Conservation (phyloP, 345 rosid species). For the Diplotaxis tenuifolia region DNA sequence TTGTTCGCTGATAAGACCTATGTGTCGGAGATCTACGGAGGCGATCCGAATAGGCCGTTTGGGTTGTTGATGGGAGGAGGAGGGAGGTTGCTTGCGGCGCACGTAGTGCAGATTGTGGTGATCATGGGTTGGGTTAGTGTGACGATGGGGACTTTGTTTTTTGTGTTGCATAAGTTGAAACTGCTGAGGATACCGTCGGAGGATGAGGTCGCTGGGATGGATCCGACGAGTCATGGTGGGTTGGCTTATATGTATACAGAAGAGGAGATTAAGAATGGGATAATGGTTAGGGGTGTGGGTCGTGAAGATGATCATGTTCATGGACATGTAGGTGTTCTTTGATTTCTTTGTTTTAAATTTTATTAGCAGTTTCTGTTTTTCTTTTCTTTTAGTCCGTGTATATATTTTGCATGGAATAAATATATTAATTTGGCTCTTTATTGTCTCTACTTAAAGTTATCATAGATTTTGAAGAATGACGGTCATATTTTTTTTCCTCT, state of each 20-base stretch:
- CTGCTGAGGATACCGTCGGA: constrained; percentile 44
- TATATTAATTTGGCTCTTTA: neutral
- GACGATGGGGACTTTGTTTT: constrained; percentile 46
- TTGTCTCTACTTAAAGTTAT: neutral
- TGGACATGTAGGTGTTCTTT: neutral
- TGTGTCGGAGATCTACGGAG: constrained; percentile 36
- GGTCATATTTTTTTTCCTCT: no score
- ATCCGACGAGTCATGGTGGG: constrained; percentile 46
- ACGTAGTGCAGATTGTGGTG: constrained; percentile 41
- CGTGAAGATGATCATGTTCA: neutral
- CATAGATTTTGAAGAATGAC: no score
- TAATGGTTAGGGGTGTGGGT: constrained; percentile 22
- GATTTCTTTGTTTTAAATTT: neutral
- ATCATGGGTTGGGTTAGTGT: constrained; percentile 39
- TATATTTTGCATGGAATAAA: constrained; percentile 18
- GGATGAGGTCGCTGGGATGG: constrained; percentile 44
- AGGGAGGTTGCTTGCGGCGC: constrained; percentile 41
- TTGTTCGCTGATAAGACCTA: constrained; percentile 37
- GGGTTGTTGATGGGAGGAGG: constrained; percentile 49
- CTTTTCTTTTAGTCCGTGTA: neutral
- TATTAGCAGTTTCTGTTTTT: neutral
- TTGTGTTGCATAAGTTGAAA: constrained; percentile 27
- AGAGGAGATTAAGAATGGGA: constrained; percentile 27
- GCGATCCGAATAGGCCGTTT: constrained; percentile 38
- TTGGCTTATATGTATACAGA: constrained; percentile 36